Percentiles rank a stretch among this genome's conserved stretches.
Conservation (phyloP, 768 basidiomycete species). For the Trametes gibbosa region DNA sequence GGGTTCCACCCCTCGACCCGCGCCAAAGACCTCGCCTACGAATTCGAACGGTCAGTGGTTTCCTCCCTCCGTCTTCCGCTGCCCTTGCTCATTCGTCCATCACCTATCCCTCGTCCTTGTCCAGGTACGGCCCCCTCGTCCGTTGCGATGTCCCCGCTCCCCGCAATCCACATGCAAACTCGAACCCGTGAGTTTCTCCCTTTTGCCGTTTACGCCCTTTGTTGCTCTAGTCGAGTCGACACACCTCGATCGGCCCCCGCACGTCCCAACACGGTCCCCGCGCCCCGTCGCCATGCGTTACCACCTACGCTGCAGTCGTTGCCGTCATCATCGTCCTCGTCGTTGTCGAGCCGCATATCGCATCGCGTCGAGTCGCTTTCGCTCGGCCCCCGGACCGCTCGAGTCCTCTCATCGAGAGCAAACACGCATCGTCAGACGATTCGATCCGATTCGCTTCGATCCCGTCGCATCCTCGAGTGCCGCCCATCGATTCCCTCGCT, state of each 20-base stretch:
- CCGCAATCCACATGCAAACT: slow-evolving; percentile 67
- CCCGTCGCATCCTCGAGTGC: slow-evolving; percentile 26
- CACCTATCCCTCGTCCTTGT: not conserved
- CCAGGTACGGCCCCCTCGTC: slow-evolving; percentile 76
- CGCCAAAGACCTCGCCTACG: slow-evolving; percentile 79
- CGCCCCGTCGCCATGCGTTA: not conserved
- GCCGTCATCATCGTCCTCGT: not conserved
- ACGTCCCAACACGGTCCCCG: not conserved
- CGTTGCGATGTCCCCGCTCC: slow-evolving; percentile 91
- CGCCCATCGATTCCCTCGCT: slow-evolving; percentile 48
- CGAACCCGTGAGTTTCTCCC: slow-evolving; percentile 75
- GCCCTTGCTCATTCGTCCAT: not conserved
- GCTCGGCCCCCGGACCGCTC: not conserved
- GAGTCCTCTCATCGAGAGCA: slow-evolving; percentile 13
- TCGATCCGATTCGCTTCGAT: slow-evolving; percentile 18
- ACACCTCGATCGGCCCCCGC: slow-evolving; percentile 16
- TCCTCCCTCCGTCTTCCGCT: not conserved
- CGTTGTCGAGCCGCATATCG: slow-evolving; percentile 2
- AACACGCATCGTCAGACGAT: slow-evolving; percentile 10
- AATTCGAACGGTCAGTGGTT: slow-evolving; percentile 72
- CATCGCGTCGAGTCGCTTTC: slow-evolving; percentile 1
- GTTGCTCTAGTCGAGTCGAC: slow-evolving; percentile 36
- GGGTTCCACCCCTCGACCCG: slow-evolving; percentile 83
- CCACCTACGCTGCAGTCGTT: slow-evolving; percentile 4
- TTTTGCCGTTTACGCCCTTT: slow-evolving; percentile 15